Conservation (phyloP, 306 rosid species). For the Fragaria iinumae region DNA sequence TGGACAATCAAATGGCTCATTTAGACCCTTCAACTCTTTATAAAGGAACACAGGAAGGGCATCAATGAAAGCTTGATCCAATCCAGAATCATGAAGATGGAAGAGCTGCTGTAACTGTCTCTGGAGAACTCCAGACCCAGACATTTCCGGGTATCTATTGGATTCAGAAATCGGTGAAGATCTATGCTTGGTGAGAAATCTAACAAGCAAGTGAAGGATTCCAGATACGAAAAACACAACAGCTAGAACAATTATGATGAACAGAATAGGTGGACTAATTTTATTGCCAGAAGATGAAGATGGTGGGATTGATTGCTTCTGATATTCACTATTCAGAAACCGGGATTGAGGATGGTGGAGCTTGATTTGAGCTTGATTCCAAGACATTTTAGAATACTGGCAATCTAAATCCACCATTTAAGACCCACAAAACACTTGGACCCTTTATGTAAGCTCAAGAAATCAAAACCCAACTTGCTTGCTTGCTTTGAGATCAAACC, state of each 20-base stretch:
- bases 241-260: slow-evolving; percentile 73
- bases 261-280: slow-evolving; percentile 61
- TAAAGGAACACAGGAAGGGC: slow-evolving; percentile 85
- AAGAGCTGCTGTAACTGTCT: slow-evolving; percentile 92
- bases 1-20: slow-evolving; percentile 89
- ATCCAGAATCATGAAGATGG: slow-evolving; percentile 89
- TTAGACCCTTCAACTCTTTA: slow-evolving; percentile 65
- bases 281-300: slow-evolving; percentile 53
- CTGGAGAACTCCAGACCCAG: slow-evolving; percentile 62
- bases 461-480: background rate
- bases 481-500: too few species aligned
- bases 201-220: slow-evolving; percentile 70
- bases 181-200: slow-evolving; percentile 56
- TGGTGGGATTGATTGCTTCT: slow-evolving; percentile 39
- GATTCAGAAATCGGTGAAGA: slow-evolving; percentile 60
- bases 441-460: slow-evolving; percentile 21
- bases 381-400: slow-evolving; percentile 52
- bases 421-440: slow-evolving; percentile 17
- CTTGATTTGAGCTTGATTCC: slow-evolving; percentile 43
- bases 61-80: slow-evolving; percentile 86
- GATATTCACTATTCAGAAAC: slow-evolving; percentile 36
- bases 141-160: slow-evolving; percentile 58
- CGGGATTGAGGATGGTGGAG: slow-evolving; percentile 34
- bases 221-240: slow-evolving; percentile 70
- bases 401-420: slow-evolving; percentile 33